These are phyloP conservation scores for Passiflora organensis DNA, from an alignment of 345 rosid species.

Conservation along the genomic window DNA sequence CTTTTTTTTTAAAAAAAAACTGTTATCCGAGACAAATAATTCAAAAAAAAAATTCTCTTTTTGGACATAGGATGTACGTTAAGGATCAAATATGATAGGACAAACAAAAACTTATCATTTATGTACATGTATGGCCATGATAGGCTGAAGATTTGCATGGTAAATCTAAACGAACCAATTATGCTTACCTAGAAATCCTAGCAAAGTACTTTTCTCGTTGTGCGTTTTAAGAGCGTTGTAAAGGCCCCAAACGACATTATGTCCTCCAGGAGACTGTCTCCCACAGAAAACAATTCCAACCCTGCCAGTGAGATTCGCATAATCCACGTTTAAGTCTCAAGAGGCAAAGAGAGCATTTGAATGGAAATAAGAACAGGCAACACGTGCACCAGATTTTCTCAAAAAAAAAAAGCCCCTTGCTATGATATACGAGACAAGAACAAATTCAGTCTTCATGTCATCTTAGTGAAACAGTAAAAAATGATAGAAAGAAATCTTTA, in stretches of 20 bases:
- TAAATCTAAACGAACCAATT: not conserved
- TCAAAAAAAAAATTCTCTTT: not conserved
- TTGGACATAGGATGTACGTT: too few species aligned
- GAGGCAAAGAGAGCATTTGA: not conserved
- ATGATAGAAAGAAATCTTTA: not conserved
- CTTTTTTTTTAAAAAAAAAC: too few species aligned
- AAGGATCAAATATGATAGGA: not conserved
- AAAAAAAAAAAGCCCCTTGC: too few species aligned
- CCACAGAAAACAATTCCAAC: conserved; percentile 93
- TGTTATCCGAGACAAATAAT: too few species aligned
- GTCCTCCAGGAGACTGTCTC: conserved; percentile 98
- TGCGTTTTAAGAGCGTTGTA: conserved; percentile 69
- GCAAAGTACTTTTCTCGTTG: conserved; percentile 62
- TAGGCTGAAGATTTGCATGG: too few species aligned
- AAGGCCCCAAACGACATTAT: conserved; percentile 96
- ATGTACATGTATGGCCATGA: too few species aligned
- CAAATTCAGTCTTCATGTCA: too few species aligned
- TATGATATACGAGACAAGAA: too few species aligned
- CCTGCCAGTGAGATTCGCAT: conserved; percentile 35
- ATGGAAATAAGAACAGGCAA: too few species aligned
- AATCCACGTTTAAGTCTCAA: not conserved
- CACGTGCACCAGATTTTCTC: too few species aligned
- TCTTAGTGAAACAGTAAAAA: too few species aligned
- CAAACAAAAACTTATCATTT: too few species aligned
- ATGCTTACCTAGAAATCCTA: conserved; percentile 79